phyloP scores from a whole-genome alignment of 1,284 basidiomycete species.

The Cutaneotrichosporon cyanovorans region DNA sequence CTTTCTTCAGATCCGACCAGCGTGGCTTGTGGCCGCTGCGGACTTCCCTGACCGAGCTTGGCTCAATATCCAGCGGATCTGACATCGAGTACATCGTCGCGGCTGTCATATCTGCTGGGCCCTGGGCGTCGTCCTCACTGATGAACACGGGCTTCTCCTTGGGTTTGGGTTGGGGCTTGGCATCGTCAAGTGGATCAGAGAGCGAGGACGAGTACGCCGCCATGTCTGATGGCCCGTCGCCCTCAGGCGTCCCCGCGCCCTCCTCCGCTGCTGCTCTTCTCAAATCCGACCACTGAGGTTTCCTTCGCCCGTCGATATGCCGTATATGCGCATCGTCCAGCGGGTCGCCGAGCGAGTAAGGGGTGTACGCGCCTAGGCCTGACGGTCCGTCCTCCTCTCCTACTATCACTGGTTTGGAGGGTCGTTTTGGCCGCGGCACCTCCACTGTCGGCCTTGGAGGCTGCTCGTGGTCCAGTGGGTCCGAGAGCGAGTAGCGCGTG shows the following conservation, averaged over 20 bases:
- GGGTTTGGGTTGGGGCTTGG: background rate
- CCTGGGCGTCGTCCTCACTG: too few relatives aligned
- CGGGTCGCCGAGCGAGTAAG: too few relatives aligned
- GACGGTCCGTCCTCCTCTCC: background rate
- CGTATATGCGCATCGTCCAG: too few relatives aligned
- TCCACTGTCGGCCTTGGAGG: background rate
- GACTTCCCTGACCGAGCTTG: background rate
- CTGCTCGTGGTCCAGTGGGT: slow-evolving; percentile 1
- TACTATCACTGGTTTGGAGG: background rate
- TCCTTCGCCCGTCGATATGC: too few relatives aligned
- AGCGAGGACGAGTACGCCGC: background rate
- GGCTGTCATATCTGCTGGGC: slow-evolving; percentile 1
- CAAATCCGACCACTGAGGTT: too few relatives aligned
- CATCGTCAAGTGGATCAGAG: background rate
- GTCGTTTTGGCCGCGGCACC: background rate
- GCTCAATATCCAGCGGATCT: slow-evolving; percentile 1
- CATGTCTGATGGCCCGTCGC: slow-evolving; percentile 3
- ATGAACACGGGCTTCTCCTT: background rate
- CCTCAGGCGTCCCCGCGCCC: too few relatives aligned
- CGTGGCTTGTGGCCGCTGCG: too few relatives aligned
- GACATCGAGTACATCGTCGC: background rate
- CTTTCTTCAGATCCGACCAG: too few relatives aligned
- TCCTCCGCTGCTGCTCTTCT: background rate
- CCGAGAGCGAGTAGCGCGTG: slow-evolving; percentile 1
- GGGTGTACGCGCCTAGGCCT: background rate